Evolutionary conservation across 768 basidiomycete genomes (phyloP).

Genomic region (Lentinus tigrinus): DNA sequence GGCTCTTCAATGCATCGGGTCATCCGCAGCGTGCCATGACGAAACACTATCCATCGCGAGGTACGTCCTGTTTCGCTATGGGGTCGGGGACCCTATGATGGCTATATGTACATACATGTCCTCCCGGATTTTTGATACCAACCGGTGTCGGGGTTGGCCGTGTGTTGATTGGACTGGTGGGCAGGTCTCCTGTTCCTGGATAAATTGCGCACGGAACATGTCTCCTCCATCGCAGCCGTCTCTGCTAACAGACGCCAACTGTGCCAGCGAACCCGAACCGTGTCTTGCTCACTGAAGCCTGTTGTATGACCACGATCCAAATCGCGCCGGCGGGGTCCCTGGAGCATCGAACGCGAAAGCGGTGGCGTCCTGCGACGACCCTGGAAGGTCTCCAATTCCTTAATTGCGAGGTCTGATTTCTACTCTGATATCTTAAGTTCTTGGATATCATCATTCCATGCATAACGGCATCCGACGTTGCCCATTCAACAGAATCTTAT

Average conservation of each 20-base stretch:
- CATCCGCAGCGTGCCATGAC: neutral
- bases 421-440: constrained; percentile 13
- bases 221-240: constrained; percentile 7
- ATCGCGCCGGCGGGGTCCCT: constrained; percentile 1
- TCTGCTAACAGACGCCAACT: constrained; percentile 14
- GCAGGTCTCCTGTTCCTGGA: constrained; percentile 3
- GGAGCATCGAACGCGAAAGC: constrained; percentile 8
- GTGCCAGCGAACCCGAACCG: constrained; percentile 18
- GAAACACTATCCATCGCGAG: neutral
- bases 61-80: neutral
- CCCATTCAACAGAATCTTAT: constrained; percentile 22
- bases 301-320: neutral
- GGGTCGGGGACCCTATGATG: neutral
- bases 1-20: neutral
- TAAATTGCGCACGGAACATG: constrained; percentile 9
- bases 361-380: constrained; percentile 6
- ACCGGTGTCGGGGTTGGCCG: constrained; percentile 10
- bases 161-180: constrained; percentile 7
- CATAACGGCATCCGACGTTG: constrained; percentile 25
- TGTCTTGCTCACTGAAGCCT: constrained; percentile 7
- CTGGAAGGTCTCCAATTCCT: constrained; percentile 1
- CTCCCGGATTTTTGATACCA: neutral
- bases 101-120: constrained; percentile 16
- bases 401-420: constrained; percentile 14
- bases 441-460: constrained; percentile 18